phyloP scores from a whole-genome alignment of 1,284 basidiomycete species.

The Anthracocystis panici-leucophaei region DNA sequence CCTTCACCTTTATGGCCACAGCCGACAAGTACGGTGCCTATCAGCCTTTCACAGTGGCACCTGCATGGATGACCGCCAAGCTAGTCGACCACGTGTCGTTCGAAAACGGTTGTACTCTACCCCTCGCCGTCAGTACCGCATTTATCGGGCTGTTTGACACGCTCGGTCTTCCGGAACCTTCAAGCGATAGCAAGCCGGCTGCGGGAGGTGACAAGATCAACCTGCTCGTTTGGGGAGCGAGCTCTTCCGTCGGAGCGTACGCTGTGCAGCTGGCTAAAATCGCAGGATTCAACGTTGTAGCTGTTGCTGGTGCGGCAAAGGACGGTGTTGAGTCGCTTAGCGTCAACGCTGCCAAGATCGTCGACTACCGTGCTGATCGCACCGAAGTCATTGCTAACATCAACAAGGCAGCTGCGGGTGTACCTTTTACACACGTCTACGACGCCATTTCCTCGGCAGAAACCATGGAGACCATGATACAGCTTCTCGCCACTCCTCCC shows the following conservation, averaged over 20 bases:
- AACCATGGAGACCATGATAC: conserved; percentile 46
- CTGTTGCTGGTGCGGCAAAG: conserved; percentile 52
- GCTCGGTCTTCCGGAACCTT: conserved; percentile 50
- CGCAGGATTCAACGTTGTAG: conserved; percentile 65
- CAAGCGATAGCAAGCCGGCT: conserved; percentile 16
- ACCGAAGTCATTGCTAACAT: conserved; percentile 46
- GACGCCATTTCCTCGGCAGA: conserved; percentile 55
- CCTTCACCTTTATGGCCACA: conserved; percentile 62
- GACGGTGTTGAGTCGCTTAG: conserved; percentile 21
- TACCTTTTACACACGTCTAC: conserved; percentile 50
- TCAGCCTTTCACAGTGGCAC: conserved; percentile 57
- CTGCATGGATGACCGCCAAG: conserved; percentile 55
- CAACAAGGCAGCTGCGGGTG: conserved; percentile 27
- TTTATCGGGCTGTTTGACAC: conserved; percentile 66
- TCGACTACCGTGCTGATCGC: conserved; percentile 49
- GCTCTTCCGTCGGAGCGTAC: conserved; percentile 68
- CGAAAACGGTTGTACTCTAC: conserved; percentile 69
- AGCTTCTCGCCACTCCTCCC: conserved; percentile 38
- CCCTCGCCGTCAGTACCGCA: conserved; percentile 69
- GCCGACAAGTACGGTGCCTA: conserved; percentile 66
- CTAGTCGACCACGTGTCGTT: conserved; percentile 54
- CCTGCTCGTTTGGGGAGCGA: conserved; percentile 68
- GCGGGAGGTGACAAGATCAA: conserved; percentile 27
- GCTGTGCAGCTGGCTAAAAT: conserved; percentile 68
- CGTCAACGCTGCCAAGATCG: conserved; percentile 15